A percentile compares a stretch with the other conserved stretches of the same genome.
Evolutionary conservation across 495 filamentous ascomycete species (phyloP).

Genomic region (Immersiella caudata): DNA sequence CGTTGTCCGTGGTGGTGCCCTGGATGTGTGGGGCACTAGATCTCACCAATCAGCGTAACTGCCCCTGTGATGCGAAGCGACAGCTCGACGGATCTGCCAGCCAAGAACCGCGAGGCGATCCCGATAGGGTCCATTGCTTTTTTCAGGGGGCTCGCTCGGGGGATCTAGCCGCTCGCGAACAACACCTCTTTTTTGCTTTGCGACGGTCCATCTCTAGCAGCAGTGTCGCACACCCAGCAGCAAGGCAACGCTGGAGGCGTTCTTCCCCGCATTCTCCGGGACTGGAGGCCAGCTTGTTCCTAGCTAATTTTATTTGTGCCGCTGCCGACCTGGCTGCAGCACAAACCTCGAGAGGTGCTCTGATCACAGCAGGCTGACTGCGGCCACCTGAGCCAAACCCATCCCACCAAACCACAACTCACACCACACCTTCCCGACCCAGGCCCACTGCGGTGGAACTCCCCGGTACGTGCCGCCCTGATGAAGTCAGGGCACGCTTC

Average conservation of each 20-base stretch:
- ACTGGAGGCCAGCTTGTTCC: background rate
- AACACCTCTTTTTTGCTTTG: background rate
- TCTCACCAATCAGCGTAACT: background rate
- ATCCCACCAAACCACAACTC: background rate
- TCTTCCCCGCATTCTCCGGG: slow-evolving; percentile 6
- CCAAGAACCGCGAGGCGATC: slow-evolving; percentile 10
- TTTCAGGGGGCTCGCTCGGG: background rate
- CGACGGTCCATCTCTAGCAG: background rate
- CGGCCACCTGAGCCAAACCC: background rate
- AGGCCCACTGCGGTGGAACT: background rate
- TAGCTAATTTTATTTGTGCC: background rate
- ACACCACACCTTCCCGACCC: background rate
- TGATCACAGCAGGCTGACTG: background rate
- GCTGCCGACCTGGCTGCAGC: background rate
- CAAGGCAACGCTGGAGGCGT: background rate
- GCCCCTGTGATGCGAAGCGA: slow-evolving; percentile 3
- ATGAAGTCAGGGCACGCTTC: background rate
- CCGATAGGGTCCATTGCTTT: background rate
- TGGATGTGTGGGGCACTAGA: background rate
- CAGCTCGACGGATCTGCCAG: slow-evolving; percentile 12
- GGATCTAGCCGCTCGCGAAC: slow-evolving; percentile 3
- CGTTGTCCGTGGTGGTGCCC: too few species aligned
- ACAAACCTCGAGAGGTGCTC: background rate
- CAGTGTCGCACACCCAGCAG: background rate
- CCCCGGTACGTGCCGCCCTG: slow-evolving; percentile 7